Evolutionary conservation across 306 rosid species (phyloP).

Genomic region (Sechiopsis laciniata): DNA sequence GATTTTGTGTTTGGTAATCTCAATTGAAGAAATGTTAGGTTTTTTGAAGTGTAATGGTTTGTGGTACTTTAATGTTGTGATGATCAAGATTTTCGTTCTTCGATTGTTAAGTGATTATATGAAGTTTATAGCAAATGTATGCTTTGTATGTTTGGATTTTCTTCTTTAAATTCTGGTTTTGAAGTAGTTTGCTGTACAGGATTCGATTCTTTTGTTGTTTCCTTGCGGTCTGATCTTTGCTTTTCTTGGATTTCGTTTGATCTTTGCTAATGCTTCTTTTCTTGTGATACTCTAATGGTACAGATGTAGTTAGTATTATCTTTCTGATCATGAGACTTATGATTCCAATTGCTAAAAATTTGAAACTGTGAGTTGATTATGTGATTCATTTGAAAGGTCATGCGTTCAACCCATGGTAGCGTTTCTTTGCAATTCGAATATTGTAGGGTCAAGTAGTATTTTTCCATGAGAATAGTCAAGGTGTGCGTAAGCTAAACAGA

Average conservation of each 20-base stretch:
- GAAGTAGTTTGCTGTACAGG: background rate
- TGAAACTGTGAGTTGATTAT: background rate
- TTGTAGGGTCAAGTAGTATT: too few relatives aligned
- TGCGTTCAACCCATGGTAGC: too few relatives aligned
- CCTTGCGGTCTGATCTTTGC: background rate
- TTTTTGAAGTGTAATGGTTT: background rate
- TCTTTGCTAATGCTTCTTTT: too few relatives aligned
- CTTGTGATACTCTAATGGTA: too few relatives aligned
- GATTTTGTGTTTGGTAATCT: background rate
- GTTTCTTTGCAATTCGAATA: too few relatives aligned
- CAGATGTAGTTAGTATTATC: background rate
- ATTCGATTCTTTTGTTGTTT: background rate
- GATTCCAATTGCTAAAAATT: background rate
- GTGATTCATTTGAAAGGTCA: too few relatives aligned
- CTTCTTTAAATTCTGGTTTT: constrained; percentile 1
- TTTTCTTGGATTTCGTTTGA: constrained; percentile 1
- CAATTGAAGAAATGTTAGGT: background rate
- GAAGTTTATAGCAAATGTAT: background rate
- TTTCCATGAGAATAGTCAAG: too few relatives aligned
- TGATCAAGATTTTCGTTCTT: background rate
- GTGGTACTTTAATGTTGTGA: background rate
- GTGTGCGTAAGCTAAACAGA: too few relatives aligned
- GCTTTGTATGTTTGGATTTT: background rate
- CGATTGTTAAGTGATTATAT: background rate
- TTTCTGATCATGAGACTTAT: constrained; percentile 8